These are phyloP conservation scores for Ziziphus jujuba DNA, from an alignment of 306 rosid species.

Conservation along the genomic window DNA sequence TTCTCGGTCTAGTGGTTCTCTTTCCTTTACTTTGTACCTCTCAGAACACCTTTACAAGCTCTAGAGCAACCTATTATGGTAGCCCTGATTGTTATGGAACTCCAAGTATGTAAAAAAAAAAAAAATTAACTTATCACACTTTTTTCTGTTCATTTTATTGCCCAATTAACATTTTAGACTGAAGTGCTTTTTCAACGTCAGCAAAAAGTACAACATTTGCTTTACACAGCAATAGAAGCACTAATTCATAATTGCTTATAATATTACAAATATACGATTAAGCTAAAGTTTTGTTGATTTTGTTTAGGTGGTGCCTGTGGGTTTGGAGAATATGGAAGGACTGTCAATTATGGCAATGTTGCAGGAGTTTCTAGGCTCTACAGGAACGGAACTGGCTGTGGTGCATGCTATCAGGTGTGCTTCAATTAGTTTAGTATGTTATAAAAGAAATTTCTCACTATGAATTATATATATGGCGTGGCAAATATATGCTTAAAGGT, in stretches of 20 bases:
- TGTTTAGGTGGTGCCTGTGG: slow-evolving; percentile 88
- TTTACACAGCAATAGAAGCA: neutral
- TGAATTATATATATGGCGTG: neutral
- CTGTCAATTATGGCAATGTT: slow-evolving; percentile 68
- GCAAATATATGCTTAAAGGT: neutral
- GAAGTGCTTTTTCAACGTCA: too few species aligned
- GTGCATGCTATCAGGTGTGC: slow-evolving; percentile 85
- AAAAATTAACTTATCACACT: neutral
- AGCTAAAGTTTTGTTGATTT: neutral
- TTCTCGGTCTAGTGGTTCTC: slow-evolving; percentile 41
- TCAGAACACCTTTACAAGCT: slow-evolving; percentile 34
- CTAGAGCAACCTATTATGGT: slow-evolving; percentile 87
- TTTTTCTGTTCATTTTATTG: neutral
- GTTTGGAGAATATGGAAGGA: slow-evolving; percentile 73
- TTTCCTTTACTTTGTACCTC: slow-evolving; percentile 57
- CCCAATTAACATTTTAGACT: neutral
- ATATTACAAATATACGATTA: too few species aligned
- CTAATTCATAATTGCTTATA: neutral
- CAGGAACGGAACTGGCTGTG: slow-evolving; percentile 76
- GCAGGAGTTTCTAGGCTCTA: slow-evolving; percentile 72
- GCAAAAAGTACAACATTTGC: neutral
- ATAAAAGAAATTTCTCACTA: neutral
- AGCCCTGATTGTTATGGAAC: slow-evolving; percentile 82
- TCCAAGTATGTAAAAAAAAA: slow-evolving; percentile 56
- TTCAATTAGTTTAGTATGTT: neutral